Percentiles rank a stretch among this genome's conserved stretches.
These are phyloP conservation scores for Pestalotiopsis sp. DNA, from an alignment of 2,329 filamentous ascomycete species.

Conservation along the genomic window DNA sequence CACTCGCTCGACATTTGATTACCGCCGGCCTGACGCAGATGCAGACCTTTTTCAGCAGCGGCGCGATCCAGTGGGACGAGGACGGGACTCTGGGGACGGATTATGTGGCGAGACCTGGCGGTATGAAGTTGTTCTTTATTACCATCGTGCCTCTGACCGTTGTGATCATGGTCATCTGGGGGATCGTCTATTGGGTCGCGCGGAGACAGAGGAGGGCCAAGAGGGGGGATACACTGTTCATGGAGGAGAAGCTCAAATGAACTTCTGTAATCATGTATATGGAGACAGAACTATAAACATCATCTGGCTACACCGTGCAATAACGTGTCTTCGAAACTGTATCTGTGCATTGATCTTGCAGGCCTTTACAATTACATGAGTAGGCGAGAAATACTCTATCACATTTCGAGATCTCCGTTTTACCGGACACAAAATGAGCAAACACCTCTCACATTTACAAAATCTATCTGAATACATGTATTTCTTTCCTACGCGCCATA, in stretches of 20 bases:
- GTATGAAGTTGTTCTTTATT: background rate
- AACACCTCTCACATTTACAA: too few relatives aligned
- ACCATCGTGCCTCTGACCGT: constrained; percentile 3
- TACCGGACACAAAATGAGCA: too few relatives aligned
- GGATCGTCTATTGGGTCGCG: constrained; percentile 9
- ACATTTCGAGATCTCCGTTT: too few relatives aligned
- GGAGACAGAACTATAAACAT: background rate
- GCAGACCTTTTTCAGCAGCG: constrained; percentile 14
- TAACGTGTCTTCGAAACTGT: too few relatives aligned
- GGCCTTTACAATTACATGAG: too few relatives aligned
- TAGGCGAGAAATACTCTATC: too few relatives aligned
- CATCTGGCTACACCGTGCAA: too few relatives aligned
- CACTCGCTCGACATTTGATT: background rate
- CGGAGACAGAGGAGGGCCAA: constrained; percentile 16
- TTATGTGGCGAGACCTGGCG: constrained; percentile 1
- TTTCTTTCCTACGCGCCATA: too few relatives aligned
- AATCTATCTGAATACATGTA: too few relatives aligned
- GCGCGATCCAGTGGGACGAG: constrained; percentile 9
- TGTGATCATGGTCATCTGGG: constrained; percentile 15
- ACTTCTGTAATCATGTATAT: background rate
- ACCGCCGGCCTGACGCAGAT: constrained; percentile 6
- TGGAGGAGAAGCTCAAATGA: background rate
- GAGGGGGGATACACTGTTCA: background rate
- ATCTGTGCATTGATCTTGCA: too few relatives aligned
- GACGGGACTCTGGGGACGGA: constrained; percentile 7